Evolutionary conservation across 148 eudicot species (phyloP).

Genomic region (Rhododendron henanense): DNA sequence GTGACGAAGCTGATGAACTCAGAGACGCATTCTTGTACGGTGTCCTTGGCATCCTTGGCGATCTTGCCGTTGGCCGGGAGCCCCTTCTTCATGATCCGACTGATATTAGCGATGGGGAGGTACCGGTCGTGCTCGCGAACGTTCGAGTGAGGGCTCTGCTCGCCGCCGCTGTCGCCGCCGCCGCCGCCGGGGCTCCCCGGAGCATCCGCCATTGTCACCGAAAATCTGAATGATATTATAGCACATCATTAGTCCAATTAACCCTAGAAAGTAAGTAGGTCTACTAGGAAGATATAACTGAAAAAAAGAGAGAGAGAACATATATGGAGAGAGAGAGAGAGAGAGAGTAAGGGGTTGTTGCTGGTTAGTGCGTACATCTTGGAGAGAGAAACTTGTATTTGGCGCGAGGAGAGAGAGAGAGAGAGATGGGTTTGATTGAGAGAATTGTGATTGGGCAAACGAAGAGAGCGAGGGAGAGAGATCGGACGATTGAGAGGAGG

Average conservation of each 20-base stretch:
- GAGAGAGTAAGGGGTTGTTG: background rate
- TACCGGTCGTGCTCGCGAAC: constrained; percentile 28
- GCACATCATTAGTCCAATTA: background rate
- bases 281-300: no score
- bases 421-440: background rate
- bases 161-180: constrained; percentile 32
- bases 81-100: constrained; percentile 50
- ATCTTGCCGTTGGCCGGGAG: constrained; percentile 47
- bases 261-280: background rate
- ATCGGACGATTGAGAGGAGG: background rate
- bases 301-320: background rate
- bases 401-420: background rate
- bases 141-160: constrained; percentile 26
- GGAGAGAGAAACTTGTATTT: background rate
- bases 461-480: background rate
- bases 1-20: constrained; percentile 59
- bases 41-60: constrained; percentile 54
- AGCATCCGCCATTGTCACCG: constrained; percentile 23
- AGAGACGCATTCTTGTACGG: constrained; percentile 55
- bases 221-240: background rate
- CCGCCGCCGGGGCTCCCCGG: constrained; percentile 23
- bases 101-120: constrained; percentile 45
- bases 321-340: background rate
- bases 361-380: background rate
- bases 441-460: background rate